These are phyloP conservation scores for Camellia sinensis DNA, from an alignment of 148 eudicot species.

Conservation along the genomic window DNA sequence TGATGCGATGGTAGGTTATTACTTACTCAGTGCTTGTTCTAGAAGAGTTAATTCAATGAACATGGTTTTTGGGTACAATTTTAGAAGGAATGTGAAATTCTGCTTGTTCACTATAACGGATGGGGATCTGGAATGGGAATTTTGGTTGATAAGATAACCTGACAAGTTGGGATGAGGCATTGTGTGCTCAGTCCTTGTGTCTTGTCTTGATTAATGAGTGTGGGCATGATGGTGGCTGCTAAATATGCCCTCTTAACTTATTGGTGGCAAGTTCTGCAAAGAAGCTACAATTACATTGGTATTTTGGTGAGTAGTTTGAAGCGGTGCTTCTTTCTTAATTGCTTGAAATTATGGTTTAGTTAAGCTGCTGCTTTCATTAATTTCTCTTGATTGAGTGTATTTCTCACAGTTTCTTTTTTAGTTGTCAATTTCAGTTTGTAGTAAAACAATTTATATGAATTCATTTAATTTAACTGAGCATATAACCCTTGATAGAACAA, in stretches of 20 bases:
- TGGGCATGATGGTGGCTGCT: not conserved
- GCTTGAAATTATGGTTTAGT: not conserved
- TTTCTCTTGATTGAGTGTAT: conserved; percentile 18
- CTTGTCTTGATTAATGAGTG: conserved; percentile 2
- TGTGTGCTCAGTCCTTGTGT: not conserved
- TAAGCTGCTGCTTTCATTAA: conserved; percentile 1
- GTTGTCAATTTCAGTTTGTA: too few relatives aligned
- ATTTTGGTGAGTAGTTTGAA: not conserved
- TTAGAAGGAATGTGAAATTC: too few relatives aligned
- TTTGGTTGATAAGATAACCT: not conserved
- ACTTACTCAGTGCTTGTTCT: not conserved
- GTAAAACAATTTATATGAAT: too few relatives aligned
- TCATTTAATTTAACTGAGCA: too few relatives aligned
- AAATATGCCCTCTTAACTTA: not conserved
- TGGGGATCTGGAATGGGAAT: not conserved
- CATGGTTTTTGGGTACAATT: not conserved
- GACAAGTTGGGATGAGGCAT: not conserved
- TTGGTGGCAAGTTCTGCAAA: not conserved
- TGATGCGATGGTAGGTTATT: not conserved
- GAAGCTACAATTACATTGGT: not conserved
- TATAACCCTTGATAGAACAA: too few relatives aligned
- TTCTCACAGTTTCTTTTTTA: not conserved
- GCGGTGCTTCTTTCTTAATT: not conserved
- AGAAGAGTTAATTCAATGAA: not conserved
- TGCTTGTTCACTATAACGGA: not conserved